Conservation (phyloP, 192 early-diverging fungal genomes). For the Backusella liffmaniae region DNA sequence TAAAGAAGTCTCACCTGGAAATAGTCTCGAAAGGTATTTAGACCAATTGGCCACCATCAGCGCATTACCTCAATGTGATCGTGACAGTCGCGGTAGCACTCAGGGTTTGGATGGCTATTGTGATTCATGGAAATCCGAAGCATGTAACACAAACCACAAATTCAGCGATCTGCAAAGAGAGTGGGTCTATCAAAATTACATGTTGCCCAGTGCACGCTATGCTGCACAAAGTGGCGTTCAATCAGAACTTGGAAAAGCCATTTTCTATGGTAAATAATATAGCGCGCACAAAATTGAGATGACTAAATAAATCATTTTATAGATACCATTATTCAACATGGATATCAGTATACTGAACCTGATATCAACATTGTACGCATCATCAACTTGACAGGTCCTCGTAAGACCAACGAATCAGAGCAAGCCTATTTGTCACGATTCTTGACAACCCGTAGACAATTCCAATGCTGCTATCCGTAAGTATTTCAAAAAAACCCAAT, state of each 20-base stretch:
- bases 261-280: conserved; percentile 27
- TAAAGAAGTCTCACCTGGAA: conserved; percentile 11
- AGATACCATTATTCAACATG: conserved; percentile 38
- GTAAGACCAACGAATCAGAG: conserved; percentile 16
- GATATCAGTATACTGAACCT: conserved; percentile 34
- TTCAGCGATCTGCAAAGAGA: conserved; percentile 11
- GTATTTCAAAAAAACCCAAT: not conserved
- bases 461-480: conserved; percentile 30
- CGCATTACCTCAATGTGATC: not conserved
- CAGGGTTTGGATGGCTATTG: not conserved
- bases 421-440: conserved; percentile 23
- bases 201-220: conserved; percentile 23
- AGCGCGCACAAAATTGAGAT: not conserved
- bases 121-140: conserved; percentile 6
- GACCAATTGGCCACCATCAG: conserved; percentile 5
- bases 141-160: not conserved
- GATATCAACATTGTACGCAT: conserved; percentile 30
- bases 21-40: conserved; percentile 10
- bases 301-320: not conserved
- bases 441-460: conserved; percentile 23
- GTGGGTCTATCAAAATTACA: conserved; percentile 13
- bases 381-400: conserved; percentile 22
- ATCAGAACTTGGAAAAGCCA: conserved; percentile 29
- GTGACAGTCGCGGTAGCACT: not conserved
- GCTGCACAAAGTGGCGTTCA: conserved; percentile 14